phyloP scores from a whole-genome alignment of 2,329 filamentous ascomycete genomes.

The Calonectria pteridis region DNA sequence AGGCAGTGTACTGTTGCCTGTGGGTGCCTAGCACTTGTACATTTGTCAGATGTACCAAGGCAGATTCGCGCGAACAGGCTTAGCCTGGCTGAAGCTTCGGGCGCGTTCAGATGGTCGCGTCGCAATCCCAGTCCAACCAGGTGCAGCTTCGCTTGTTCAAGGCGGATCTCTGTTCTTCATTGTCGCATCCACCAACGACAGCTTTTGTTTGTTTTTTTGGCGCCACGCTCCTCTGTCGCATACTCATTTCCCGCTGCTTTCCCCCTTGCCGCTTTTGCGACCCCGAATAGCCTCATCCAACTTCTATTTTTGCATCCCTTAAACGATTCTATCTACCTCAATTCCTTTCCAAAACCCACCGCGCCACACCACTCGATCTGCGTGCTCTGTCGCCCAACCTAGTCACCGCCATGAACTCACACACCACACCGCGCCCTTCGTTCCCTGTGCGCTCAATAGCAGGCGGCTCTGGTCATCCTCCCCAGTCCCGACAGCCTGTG shows the following conservation, averaged over 20 bases:
- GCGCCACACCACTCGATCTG: constrained; percentile 19
- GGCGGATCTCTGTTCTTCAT: constrained; percentile 20
- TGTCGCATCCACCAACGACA: constrained; percentile 20
- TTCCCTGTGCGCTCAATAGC: constrained; percentile 52
- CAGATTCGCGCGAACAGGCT: constrained; percentile 30
- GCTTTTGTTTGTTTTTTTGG: constrained; percentile 35
- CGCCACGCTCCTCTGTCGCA: constrained; percentile 33
- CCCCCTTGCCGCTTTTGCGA: constrained; percentile 27
- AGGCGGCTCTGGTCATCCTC: constrained; percentile 47
- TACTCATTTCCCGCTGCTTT: constrained; percentile 15
- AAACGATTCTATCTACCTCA: constrained; percentile 13
- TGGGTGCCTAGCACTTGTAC: constrained; percentile 42
- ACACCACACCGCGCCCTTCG: constrained; percentile 52
- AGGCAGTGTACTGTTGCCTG: constrained; percentile 48
- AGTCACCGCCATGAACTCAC: constrained; percentile 50
- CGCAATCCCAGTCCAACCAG: constrained; percentile 29
- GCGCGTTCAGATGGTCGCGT: constrained; percentile 41
- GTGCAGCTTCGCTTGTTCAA: constrained; percentile 21
- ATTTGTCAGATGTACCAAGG: constrained; percentile 43
- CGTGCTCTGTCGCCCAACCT: constrained; percentile 27
- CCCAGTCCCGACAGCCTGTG: constrained; percentile 49
- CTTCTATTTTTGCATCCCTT: constrained; percentile 5
- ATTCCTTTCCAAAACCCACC: constrained; percentile 26
- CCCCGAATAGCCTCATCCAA: constrained; percentile 28
- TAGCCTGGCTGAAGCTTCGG: constrained; percentile 13